Conservation (phyloP, 2,329 filamentous ascomycete species). For the Fusarium proliferatum region DNA sequence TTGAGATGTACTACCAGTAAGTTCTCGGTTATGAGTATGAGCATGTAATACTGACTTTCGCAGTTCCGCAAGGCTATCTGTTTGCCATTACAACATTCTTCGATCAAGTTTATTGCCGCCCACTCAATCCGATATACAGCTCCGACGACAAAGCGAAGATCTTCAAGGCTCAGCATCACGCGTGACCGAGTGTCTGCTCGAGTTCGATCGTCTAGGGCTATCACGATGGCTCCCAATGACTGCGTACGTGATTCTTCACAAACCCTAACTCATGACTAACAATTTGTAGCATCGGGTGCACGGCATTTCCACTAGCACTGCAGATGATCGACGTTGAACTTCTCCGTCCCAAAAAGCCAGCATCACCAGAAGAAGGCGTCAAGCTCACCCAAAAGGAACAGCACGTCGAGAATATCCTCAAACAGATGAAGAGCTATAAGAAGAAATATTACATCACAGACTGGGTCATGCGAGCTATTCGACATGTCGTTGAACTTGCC, state of each 20-base stretch:
- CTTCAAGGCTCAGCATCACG: conserved; percentile 37
- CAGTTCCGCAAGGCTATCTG: conserved; percentile 35
- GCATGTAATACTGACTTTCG: background rate
- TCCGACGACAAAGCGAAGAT: conserved; percentile 38
- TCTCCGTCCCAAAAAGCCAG: conserved; percentile 12
- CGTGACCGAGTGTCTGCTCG: conserved; percentile 37
- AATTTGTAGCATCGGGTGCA: conserved; percentile 31
- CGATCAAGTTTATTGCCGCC: conserved; percentile 28
- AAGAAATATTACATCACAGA: conserved; percentile 41
- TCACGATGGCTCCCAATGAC: conserved; percentile 43
- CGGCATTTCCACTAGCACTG: conserved; percentile 33
- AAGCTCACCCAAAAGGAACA: conserved; percentile 28
- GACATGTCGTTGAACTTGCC: conserved; percentile 35
- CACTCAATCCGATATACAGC: background rate
- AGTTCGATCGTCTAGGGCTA: conserved; percentile 28
- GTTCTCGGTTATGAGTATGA: background rate
- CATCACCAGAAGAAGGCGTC: background rate
- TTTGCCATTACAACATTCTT: conserved; percentile 41
- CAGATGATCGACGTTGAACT: conserved; percentile 43
- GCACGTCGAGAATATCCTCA: conserved; percentile 35
- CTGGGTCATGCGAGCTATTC: conserved; percentile 38
- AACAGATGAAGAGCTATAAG: conserved; percentile 39
- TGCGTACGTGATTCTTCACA: conserved; percentile 19
- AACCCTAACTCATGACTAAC: background rate
- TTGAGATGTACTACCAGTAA: conserved; percentile 46